phyloP scores from a whole-genome alignment of 2,329 filamentous ascomycete species.

The Paecilomyces sp. region DNA sequence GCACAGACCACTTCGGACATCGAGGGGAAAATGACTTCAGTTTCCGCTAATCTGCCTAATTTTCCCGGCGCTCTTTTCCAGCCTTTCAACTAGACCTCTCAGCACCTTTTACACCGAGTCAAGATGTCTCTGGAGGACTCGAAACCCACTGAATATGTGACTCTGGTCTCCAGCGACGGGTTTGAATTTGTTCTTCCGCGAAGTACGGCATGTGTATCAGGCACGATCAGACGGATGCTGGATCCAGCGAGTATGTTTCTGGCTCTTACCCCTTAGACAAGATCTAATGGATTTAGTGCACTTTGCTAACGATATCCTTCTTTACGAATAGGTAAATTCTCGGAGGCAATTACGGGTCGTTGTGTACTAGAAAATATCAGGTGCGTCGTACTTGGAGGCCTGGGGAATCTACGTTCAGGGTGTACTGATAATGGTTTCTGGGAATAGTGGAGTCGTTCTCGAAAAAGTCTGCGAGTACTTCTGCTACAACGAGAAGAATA shows the following conservation, averaged over 20 bases:
- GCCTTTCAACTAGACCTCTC: neutral
- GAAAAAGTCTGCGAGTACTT: conserved; percentile 66
- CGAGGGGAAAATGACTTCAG: conserved; percentile 3
- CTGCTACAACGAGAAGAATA: conserved; percentile 61
- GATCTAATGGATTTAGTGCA: neutral
- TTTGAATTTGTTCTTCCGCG: conserved; percentile 59
- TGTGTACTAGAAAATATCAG: conserved; percentile 55
- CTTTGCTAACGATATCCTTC: conserved; percentile 1
- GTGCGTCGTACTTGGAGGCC: conserved; percentile 26
- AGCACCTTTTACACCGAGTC: neutral
- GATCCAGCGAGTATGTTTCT: conserved; percentile 51
- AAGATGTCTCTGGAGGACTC: conserved; percentile 10
- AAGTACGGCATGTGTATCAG: conserved; percentile 54
- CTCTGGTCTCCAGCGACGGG: conserved; percentile 56
- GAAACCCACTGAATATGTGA: conserved; percentile 49
- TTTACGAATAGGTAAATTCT: conserved; percentile 46
- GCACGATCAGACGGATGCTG: conserved; percentile 57
- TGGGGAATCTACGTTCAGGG: neutral
- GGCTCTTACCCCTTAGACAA: neutral
- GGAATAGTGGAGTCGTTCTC: conserved; percentile 50
- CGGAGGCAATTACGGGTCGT: conserved; percentile 52
- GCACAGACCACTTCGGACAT: conserved; percentile 19
- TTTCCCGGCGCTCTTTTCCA: neutral
- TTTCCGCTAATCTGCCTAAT: neutral
- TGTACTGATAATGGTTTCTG: neutral